Evolutionary conservation across 2,329 filamentous ascomycete genomes (phyloP).

Genomic region (Amauroascus niger): DNA sequence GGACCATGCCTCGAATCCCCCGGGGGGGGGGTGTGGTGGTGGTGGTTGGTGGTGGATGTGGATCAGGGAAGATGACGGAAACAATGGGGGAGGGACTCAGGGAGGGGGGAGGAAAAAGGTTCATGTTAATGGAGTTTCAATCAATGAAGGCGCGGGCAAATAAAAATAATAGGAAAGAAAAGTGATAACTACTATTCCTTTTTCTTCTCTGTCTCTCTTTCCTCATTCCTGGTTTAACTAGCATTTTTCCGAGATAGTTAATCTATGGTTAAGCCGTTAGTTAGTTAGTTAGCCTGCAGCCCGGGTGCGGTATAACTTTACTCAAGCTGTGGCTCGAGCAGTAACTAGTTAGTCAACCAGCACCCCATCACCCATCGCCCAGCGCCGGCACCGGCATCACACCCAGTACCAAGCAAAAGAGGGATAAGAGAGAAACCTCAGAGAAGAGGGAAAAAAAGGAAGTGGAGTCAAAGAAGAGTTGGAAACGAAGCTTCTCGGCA

Average conservation of each 20-base stretch:
- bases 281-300: too few species aligned
- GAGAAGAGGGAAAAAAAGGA: not conserved
- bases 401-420: too few species aligned
- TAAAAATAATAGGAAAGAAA: too few species aligned
- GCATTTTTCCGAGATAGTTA: too few species aligned
- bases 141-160: constrained; percentile 5
- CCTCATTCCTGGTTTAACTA: not conserved
- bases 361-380: too few species aligned
- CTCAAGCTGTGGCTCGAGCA: too few species aligned
- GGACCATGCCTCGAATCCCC: constrained; percentile 9
- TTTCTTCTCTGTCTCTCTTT: not conserved
- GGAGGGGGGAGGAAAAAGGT: not conserved
- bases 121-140: constrained; percentile 1
- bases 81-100: not conserved
- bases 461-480: not conserved
- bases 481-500: constrained; percentile 8
- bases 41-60: too few species aligned
- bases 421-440: not conserved
- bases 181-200: not conserved
- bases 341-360: too few species aligned
- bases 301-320: too few species aligned
- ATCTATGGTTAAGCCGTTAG: too few species aligned
- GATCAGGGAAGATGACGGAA: constrained; percentile 1
- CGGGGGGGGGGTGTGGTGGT: not conserved
- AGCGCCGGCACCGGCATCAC: too few species aligned